A percentile compares a stretch with the other conserved stretches of the same genome.
phyloP scores from a whole-genome alignment of 257 asterid species.

The Fraxinus quadrangulata region DNA sequence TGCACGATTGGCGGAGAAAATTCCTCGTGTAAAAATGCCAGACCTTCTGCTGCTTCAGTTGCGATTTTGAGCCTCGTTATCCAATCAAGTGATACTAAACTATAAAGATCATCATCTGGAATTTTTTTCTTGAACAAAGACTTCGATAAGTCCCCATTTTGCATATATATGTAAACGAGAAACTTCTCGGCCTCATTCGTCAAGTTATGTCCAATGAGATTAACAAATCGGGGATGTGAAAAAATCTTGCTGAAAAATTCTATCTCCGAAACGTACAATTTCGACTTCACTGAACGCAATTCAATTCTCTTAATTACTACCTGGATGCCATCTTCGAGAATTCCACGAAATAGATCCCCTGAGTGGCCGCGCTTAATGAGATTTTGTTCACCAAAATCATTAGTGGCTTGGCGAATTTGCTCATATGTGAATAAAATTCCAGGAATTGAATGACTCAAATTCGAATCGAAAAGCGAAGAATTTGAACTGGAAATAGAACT shows the following conservation, averaged over 20 bases:
- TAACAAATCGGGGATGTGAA: conserved; percentile 51
- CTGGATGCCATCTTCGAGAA: conserved; percentile 37
- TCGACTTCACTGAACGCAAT: conserved; percentile 31
- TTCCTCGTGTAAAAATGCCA: conserved; percentile 54
- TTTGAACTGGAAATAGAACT: not conserved
- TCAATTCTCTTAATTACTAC: conserved; percentile 47
- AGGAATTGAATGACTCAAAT: not conserved
- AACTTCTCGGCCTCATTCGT: conserved; percentile 49
- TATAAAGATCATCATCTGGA: conserved; percentile 30
- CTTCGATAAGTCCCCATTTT: conserved; percentile 58
- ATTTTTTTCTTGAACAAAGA: conserved; percentile 37
- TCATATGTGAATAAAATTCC: conserved; percentile 41
- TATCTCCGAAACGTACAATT: conserved; percentile 40
- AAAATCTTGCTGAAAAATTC: conserved; percentile 40
- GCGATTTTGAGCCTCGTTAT: conserved; percentile 59
- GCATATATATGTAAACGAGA: conserved; percentile 50
- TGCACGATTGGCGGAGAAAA: conserved; percentile 55
- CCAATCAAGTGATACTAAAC: conserved; percentile 54
- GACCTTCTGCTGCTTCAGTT: conserved; percentile 58
- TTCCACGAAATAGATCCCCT: conserved; percentile 54
- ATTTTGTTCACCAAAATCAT: conserved; percentile 42
- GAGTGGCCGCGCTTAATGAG: conserved; percentile 53
- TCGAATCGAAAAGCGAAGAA: not conserved
- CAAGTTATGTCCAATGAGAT: conserved; percentile 52
- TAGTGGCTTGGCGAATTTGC: conserved; percentile 48